Conservation (phyloP, 169 alveolate genomes). For the Perkinsus chesapeaki region DNA sequence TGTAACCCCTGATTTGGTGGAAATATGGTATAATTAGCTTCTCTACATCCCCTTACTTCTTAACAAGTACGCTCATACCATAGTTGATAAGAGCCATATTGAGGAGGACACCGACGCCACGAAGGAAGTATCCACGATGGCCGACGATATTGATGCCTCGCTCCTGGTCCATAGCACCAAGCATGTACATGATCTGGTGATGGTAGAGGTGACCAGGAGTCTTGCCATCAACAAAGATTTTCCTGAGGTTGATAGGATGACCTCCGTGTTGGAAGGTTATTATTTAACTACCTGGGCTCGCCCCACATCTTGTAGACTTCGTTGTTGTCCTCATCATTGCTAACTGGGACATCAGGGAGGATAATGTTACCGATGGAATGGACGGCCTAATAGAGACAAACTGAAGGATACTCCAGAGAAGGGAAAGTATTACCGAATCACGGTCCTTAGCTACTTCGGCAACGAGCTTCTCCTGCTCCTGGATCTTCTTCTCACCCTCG, state of each 20-base stretch:
- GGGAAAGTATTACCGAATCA: constrained; percentile 42
- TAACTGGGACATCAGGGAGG: constrained; percentile 78
- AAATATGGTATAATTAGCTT: neutral
- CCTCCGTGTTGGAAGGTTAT: constrained; percentile 69
- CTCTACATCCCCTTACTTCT: constrained; percentile 21
- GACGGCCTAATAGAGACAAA: neutral
- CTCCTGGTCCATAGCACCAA: constrained; percentile 73
- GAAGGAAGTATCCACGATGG: constrained; percentile 89
- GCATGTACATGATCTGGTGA: constrained; percentile 77
- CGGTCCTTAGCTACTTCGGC: constrained; percentile 47
- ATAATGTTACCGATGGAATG: constrained; percentile 82
- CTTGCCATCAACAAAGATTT: neutral
- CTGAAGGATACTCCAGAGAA: neutral
- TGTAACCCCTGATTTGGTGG: constrained; percentile 70
- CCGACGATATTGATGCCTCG: constrained; percentile 90
- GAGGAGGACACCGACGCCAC: constrained; percentile 83
- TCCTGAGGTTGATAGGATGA: neutral
- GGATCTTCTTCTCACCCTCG: constrained; percentile 46
- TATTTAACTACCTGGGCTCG: constrained; percentile 54
- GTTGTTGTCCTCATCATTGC: constrained; percentile 88
- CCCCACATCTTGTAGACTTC: constrained; percentile 83
- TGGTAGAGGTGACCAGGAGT: constrained; percentile 64
- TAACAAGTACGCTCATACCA: constrained; percentile 76
- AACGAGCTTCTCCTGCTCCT: constrained; percentile 45
- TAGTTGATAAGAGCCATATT: constrained; percentile 86